phyloP scores from a whole-genome alignment of 2,329 filamentous ascomycete genomes.

The Fusarium hostae region DNA sequence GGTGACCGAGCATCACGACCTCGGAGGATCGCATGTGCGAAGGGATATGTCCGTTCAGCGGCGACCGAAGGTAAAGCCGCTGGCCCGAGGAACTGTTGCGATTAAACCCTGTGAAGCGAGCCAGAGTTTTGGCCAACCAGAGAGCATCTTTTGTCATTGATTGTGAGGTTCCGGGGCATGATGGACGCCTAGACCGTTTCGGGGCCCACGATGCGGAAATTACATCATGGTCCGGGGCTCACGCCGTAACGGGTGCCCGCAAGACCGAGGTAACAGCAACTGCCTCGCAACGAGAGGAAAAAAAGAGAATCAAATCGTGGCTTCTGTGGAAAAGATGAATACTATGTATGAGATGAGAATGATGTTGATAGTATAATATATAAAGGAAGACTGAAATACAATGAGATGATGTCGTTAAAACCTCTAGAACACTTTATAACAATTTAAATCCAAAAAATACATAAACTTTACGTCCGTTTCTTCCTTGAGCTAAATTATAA shows the following conservation, averaged over 20 bases:
- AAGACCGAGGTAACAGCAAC: slow-evolving; percentile 30
- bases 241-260: slow-evolving; percentile 33
- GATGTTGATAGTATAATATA: background rate
- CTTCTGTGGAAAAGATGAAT: slow-evolving; percentile 2
- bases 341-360: background rate
- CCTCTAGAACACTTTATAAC: background rate
- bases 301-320: slow-evolving; percentile 22
- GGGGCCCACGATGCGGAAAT: slow-evolving; percentile 41
- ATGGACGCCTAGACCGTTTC: slow-evolving; percentile 36
- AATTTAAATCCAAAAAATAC: background rate
- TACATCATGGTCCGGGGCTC: slow-evolving; percentile 40
- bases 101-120: slow-evolving; percentile 15
- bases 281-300: slow-evolving; percentile 22
- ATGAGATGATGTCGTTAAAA: background rate
- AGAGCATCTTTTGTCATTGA: slow-evolving; percentile 35
- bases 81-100: slow-evolving; percentile 38
- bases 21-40: slow-evolving; percentile 43
- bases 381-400: background rate
- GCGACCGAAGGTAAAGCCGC: slow-evolving; percentile 47
- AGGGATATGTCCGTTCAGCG: slow-evolving; percentile 18
- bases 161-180: slow-evolving; percentile 31
- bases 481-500: background rate
- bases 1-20: slow-evolving; percentile 41
- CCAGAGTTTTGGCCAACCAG: slow-evolving; percentile 32
- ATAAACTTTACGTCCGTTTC: background rate